Evolutionary conservation across 2,329 filamentous ascomycete genomes (phyloP).

Genomic region (Cercospora sp.): DNA sequence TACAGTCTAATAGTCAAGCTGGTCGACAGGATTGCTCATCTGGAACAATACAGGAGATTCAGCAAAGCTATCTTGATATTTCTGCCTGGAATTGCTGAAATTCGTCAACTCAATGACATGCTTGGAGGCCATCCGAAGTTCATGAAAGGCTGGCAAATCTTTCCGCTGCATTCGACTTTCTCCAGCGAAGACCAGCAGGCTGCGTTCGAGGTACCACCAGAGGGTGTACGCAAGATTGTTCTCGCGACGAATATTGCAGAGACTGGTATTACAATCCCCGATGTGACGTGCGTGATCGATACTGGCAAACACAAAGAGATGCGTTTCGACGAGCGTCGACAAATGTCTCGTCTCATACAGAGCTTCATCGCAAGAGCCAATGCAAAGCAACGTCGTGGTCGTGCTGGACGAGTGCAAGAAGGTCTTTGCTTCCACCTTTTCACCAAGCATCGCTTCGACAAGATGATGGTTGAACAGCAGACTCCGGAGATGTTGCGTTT

Average conservation of each 20-base stretch:
- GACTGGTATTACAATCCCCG: slow-evolving; percentile 96
- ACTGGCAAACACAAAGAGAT: slow-evolving; percentile 97
- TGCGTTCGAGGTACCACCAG: slow-evolving; percentile 82
- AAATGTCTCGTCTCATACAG: slow-evolving; percentile 86
- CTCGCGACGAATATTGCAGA: slow-evolving; percentile 97
- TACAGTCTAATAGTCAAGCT: slow-evolving; percentile 82
- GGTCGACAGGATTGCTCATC: slow-evolving; percentile 71
- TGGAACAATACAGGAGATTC: slow-evolving; percentile 65
- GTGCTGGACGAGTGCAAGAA: slow-evolving; percentile 92
- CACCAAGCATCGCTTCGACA: slow-evolving; percentile 84
- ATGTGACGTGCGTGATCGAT: slow-evolving; percentile 95
- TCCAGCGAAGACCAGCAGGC: slow-evolving; percentile 95
- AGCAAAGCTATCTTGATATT: slow-evolving; percentile 95
- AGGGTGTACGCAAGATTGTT: slow-evolving; percentile 85
- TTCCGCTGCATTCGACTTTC: slow-evolving; percentile 90
- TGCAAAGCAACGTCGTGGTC: slow-evolving; percentile 88
- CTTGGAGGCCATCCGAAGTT: slow-evolving; percentile 76
- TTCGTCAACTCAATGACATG: slow-evolving; percentile 70
- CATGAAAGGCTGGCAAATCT: slow-evolving; percentile 74
- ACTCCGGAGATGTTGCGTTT: slow-evolving; percentile 94
- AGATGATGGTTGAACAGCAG: slow-evolving; percentile 82
- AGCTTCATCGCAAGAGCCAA: slow-evolving; percentile 95
- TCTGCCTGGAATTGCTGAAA: slow-evolving; percentile 86
- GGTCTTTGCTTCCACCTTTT: slow-evolving; percentile 96
- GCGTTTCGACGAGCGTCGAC: slow-evolving; percentile 89